Conservation (phyloP, 805 yeast species). For the Vanderwaltozyma tropicalis region DNA sequence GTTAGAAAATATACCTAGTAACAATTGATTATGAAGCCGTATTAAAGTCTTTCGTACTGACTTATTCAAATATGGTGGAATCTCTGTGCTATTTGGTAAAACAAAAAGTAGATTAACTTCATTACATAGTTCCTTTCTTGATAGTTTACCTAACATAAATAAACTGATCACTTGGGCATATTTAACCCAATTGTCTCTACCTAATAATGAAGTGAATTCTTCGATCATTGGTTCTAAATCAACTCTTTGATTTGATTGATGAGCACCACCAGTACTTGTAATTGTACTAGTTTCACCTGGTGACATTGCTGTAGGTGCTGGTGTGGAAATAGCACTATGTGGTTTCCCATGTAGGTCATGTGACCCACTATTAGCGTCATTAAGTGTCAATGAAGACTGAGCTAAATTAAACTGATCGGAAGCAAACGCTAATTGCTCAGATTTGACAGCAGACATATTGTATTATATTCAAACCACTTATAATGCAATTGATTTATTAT, state of each 20-base stretch:
- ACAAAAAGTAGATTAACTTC: conserved; percentile 46
- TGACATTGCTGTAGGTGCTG: conserved; percentile 5
- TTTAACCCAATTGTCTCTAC: conserved; percentile 66
- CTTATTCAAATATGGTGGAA: conserved; percentile 1
- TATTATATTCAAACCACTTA: too few relatives aligned
- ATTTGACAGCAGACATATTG: conserved; percentile 1
- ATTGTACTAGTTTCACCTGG: not conserved
- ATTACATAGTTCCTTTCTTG: conserved; percentile 60
- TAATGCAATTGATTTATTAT: not conserved
- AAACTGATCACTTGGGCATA: conserved; percentile 71
- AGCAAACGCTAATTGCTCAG: not conserved
- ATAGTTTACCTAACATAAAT: conserved; percentile 69
- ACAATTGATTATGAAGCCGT: conserved; percentile 65
- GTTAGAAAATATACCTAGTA: conserved; percentile 76
- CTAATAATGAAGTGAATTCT: conserved; percentile 63
- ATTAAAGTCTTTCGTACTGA: conserved; percentile 11
- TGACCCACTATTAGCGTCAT: not conserved
- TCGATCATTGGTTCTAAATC: conserved; percentile 59
- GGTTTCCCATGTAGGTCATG: not conserved
- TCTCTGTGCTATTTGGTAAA: not conserved
- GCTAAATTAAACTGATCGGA: not conserved
- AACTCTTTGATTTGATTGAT: conserved; percentile 29
- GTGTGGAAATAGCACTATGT: conserved; percentile 1
- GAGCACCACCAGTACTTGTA: not conserved
- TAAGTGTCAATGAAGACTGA: not conserved